Percentiles rank a stretch among this genome's conserved stretches.
phyloP scores from a whole-genome alignment of 208 protist genomes.

The Leishmania tropica region DNA sequence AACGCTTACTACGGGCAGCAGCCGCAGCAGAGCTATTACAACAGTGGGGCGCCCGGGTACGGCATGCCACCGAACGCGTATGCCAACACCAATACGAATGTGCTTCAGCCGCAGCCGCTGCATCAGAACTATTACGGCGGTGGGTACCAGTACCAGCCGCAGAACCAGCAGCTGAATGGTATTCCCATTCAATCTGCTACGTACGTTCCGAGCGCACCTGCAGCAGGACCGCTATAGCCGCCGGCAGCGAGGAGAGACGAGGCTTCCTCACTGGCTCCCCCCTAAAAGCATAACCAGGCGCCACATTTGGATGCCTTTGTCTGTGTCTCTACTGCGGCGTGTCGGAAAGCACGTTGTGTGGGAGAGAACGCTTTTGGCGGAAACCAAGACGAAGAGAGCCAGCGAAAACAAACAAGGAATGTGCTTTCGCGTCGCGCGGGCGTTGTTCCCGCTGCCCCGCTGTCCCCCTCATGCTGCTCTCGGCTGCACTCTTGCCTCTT shows the following conservation, averaged over 20 bases:
- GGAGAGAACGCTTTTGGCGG: background rate
- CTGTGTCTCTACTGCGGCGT: background rate
- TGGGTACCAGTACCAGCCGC: background rate
- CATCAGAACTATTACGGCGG: slow-evolving; percentile 1
- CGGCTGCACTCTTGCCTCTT: background rate
- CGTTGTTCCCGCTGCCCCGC: background rate
- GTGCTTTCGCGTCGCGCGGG: background rate
- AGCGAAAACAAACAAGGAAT: background rate
- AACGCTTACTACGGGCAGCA: slow-evolving; percentile 7
- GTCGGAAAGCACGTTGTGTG: background rate
- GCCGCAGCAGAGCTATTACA: slow-evolving; percentile 1
- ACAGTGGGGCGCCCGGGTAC: slow-evolving; percentile 9
- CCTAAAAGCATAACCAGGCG: background rate
- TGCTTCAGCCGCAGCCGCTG: background rate
- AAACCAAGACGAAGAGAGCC: background rate
- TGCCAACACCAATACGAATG: background rate
- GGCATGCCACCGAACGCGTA: slow-evolving; percentile 22
- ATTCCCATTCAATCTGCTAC: background rate
- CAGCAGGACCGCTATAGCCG: background rate
- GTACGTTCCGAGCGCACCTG: background rate
- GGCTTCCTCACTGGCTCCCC: background rate
- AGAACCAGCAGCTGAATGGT: background rate
- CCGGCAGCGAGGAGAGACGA: background rate
- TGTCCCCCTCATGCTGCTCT: background rate
- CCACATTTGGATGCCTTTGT: background rate